phyloP scores from a whole-genome alignment of 140 eudicot species.

The Ambrosia hybrid region DNA sequence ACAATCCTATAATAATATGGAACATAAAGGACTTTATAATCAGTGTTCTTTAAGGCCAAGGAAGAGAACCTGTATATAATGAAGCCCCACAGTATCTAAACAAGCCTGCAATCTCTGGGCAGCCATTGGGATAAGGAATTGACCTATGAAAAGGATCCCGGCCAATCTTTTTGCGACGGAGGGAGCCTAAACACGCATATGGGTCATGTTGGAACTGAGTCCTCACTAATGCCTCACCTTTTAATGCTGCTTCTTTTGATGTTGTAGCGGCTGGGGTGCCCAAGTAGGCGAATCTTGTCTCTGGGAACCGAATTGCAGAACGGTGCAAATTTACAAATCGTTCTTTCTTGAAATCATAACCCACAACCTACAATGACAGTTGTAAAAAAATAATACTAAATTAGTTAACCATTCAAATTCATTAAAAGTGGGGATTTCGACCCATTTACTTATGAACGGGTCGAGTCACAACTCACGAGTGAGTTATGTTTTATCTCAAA shows the following conservation, averaged over 20 bases:
- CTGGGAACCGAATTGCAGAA: slow-evolving; percentile 80
- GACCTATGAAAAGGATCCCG: slow-evolving; percentile 92
- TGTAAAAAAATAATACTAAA: neutral
- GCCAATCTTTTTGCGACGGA: slow-evolving; percentile 68
- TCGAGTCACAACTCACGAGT: too few species aligned
- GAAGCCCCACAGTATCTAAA: slow-evolving; percentile 69
- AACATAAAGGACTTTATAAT: neutral
- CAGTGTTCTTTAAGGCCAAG: slow-evolving; percentile 50
- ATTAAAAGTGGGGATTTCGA: too few species aligned
- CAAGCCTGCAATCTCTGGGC: slow-evolving; percentile 83
- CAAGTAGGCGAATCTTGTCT: slow-evolving; percentile 58
- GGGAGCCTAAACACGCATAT: slow-evolving; percentile 71
- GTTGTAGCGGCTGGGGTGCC: slow-evolving; percentile 73
- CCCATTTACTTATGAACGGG: neutral
- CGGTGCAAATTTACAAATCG: slow-evolving; percentile 77
- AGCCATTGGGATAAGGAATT: slow-evolving; percentile 89
- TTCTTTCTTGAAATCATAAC: slow-evolving; percentile 90
- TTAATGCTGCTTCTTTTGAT: slow-evolving; percentile 72
- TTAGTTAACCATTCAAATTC: neutral
- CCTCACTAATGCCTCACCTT: slow-evolving; percentile 90
- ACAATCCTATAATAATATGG: slow-evolving; percentile 23
- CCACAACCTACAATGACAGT: slow-evolving; percentile 60
- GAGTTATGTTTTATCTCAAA: neutral
- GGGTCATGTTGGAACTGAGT: slow-evolving; percentile 83
- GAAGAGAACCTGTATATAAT: slow-evolving; percentile 64